phyloP scores from a whole-genome alignment of 179 eudicot genomes.

The Actinidia chinensis region DNA sequence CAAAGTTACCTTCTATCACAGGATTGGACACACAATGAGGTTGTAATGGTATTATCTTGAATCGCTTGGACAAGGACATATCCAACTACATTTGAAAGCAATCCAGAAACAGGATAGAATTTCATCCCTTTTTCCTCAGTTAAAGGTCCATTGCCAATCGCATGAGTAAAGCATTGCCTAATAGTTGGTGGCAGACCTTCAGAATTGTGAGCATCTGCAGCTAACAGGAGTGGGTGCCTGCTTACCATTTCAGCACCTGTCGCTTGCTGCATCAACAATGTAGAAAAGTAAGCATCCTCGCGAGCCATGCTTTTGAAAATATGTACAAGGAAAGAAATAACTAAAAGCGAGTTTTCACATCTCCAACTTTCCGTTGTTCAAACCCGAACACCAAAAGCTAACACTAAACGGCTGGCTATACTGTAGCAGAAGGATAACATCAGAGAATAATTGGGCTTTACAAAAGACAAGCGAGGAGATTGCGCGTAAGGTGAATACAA shows the following conservation, averaged over 20 bases:
- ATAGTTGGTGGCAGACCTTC: conserved; percentile 89
- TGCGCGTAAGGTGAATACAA: too few species aligned
- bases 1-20: too few species aligned
- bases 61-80: not conserved
- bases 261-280: conserved; percentile 42
- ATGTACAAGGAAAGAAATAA: too few species aligned
- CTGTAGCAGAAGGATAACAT: too few species aligned
- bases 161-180: conserved; percentile 95
- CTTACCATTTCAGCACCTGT: conserved; percentile 36
- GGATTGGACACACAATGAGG: not conserved
- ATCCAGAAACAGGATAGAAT: conserved; percentile 55
- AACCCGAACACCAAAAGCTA: too few species aligned
- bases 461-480: too few species aligned
- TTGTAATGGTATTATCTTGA: not conserved
- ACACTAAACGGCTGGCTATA: too few species aligned
- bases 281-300: conserved; percentile 11
- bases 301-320: not conserved
- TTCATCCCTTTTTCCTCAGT: conserved; percentile 74
- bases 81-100: conserved; percentile 64
- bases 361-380: too few species aligned
- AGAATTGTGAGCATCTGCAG: conserved; percentile 78
- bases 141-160: conserved; percentile 73
- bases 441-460: too few species aligned
- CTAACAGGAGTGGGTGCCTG: conserved; percentile 55
- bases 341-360: too few species aligned